Base-by-base conservation (phyloP, 495 filamentous ascomycete species). In the Daldinia concentrica region DNA sequence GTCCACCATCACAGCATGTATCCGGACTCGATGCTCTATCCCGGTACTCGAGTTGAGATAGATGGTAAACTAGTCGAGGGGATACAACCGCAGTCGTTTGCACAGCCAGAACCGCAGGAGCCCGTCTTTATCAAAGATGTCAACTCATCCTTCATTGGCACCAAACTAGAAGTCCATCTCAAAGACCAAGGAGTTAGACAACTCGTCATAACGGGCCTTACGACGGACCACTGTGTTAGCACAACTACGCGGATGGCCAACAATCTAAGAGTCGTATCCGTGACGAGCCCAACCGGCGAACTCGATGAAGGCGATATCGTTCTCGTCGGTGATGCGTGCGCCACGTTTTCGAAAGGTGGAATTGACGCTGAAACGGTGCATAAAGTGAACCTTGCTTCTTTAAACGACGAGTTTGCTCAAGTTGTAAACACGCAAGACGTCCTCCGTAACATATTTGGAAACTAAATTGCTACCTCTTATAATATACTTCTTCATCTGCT, bases 171-270 rank as follows among this genome's bases (percentile, higher is more conserved):
- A 48, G 39, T 66, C 1, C 74, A 80, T 43, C 66, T 87, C 45
- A 78, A 75, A 8, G 58, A 69, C 27, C 77, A 77, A 24, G 78
- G 71, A 0, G 72, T 84, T 24, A 69, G 80, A 6, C 79, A 83
- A 62, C 66, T 86, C 1, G 59, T 85, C 39, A 60, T 85, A 55
- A 76, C 78, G 9, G 83, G 84, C 1, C 65, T 86, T 11, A 48
- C 82, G 0, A 85, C 83, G 34, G 84, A 86, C 73, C 84, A 86
- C 58, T 86, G 84, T 48, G 82, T 86, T 26, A 83, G 81, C 56
- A 86, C 83, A 6, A 83, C 84, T 4, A 76, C 80, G 9, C 79
- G 85, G 19, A 85, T 86, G 81, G 83, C 84, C 4, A 79, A 78
- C 12, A 85, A 87, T 65, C 51, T 85, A 50, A 77, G 80, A 1